phyloP scores from a whole-genome alignment of 192 early-diverging fungal genomes.

The Pilobolus umbonatus region DNA sequence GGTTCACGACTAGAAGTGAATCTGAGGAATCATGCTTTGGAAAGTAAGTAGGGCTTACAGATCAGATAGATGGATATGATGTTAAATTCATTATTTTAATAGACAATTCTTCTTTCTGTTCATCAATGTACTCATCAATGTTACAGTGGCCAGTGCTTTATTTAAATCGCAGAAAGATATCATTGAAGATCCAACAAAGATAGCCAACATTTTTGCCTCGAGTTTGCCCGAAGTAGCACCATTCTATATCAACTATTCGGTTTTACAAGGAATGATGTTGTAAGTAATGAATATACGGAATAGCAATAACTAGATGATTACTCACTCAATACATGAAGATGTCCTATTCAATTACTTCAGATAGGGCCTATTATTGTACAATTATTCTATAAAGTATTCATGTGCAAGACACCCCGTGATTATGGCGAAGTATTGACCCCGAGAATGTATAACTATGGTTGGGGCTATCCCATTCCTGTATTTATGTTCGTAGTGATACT shows the following conservation, averaged over 20 bases:
- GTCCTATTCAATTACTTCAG: slow-evolving; percentile 68
- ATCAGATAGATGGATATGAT: neutral
- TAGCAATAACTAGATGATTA: neutral
- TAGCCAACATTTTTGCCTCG: slow-evolving; percentile 58
- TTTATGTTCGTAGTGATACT: slow-evolving; percentile 70
- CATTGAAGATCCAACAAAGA: slow-evolving; percentile 54
- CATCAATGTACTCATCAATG: slow-evolving; percentile 70
- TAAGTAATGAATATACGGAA: slow-evolving; percentile 19
- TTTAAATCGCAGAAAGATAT: slow-evolving; percentile 60
- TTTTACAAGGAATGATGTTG: slow-evolving; percentile 67
- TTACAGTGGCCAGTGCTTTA: slow-evolving; percentile 67
- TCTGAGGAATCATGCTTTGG: slow-evolving; percentile 35
- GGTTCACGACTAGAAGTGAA: slow-evolving; percentile 41
- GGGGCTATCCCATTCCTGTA: slow-evolving; percentile 64
- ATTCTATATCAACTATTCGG: slow-evolving; percentile 73
- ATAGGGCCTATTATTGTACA: slow-evolving; percentile 57
- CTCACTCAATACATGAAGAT: slow-evolving; percentile 14
- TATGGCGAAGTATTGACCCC: slow-evolving; percentile 71
- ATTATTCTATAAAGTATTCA: slow-evolving; percentile 46
- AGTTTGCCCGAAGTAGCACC: slow-evolving; percentile 65
- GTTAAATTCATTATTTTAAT: slow-evolving; percentile 19
- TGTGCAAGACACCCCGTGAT: slow-evolving; percentile 75
- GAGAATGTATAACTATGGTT: slow-evolving; percentile 64
- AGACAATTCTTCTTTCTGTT: slow-evolving; percentile 75
- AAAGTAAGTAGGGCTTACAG: slow-evolving; percentile 26